Evolutionary conservation across 2,329 filamentous ascomycete species (phyloP).

Genomic region (Fusarium keratoplasticum): DNA sequence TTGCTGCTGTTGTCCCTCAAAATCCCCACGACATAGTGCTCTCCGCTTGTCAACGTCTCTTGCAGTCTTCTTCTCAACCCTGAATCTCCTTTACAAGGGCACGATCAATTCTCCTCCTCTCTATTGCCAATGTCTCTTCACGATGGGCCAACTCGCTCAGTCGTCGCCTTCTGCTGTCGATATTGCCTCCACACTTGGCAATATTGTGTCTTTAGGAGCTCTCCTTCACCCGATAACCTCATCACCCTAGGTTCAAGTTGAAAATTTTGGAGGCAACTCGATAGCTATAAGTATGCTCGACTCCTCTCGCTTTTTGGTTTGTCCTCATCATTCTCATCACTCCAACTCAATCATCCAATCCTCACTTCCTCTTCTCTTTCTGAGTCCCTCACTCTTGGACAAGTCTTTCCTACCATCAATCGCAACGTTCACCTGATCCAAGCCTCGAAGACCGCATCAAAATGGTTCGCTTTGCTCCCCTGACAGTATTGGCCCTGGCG

Average conservation of each 20-base stretch:
- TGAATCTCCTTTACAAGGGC: slow-evolving; percentile 20
- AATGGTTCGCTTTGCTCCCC: slow-evolving; percentile 44
- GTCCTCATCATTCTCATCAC: slow-evolving; percentile 16
- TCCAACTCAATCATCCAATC: background rate
- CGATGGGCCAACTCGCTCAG: background rate
- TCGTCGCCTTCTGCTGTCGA: background rate
- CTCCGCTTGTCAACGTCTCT: background rate
- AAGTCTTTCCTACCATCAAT: background rate
- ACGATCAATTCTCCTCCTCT: background rate
- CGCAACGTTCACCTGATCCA: background rate
- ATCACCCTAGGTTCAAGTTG: background rate
- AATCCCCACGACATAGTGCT: background rate
- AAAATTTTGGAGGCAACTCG: background rate
- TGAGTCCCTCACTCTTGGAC: background rate
- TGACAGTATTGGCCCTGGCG: slow-evolving; percentile 43
- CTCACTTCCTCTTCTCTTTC: background rate
- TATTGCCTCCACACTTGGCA: slow-evolving; percentile 9
- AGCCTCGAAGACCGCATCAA: background rate
- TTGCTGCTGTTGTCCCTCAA: background rate
- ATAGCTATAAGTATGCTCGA: slow-evolving; percentile 33
- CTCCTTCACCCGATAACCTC: slow-evolving; percentile 6
- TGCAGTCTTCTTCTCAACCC: background rate
- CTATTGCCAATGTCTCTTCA: slow-evolving; percentile 24
- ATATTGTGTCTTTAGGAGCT: slow-evolving; percentile 6
- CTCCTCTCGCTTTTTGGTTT: background rate